Conservation (phyloP, 805 yeast species). For the Saccharomycopsis sp. region DNA sequence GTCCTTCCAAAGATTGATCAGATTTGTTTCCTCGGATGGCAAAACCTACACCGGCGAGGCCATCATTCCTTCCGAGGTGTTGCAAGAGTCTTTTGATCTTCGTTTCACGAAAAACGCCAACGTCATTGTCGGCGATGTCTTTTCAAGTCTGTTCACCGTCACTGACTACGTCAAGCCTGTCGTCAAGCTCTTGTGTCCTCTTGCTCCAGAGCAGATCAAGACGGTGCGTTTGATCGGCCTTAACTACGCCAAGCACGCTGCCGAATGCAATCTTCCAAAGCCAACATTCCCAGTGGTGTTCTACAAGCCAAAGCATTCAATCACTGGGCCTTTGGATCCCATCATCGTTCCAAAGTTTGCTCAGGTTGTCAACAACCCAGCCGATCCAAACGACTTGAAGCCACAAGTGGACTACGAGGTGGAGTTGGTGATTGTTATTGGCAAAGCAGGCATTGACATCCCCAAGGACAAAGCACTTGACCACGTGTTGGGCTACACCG, state of each 20-base stretch:
- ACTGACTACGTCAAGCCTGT: constrained; percentile 32
- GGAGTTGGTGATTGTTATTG: constrained; percentile 46
- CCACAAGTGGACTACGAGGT: constrained; percentile 44
- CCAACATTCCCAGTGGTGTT: constrained; percentile 44
- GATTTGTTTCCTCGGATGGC: constrained; percentile 40
- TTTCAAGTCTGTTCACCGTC: constrained; percentile 29
- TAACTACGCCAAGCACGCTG: constrained; percentile 38
- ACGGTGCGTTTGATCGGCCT: constrained; percentile 43
- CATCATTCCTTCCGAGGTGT: constrained; percentile 26
- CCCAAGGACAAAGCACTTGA: constrained; percentile 34
- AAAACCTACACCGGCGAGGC: constrained; percentile 41
- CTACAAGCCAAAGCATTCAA: constrained; percentile 40
- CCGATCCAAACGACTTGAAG: constrained; percentile 4
- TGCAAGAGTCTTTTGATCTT: constrained; percentile 26
- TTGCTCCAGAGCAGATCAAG: constrained; percentile 29
- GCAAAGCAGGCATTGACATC: constrained; percentile 39
- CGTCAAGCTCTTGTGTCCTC: constrained; percentile 33
- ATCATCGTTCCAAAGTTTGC: constrained; percentile 36
- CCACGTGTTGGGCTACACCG: constrained; percentile 42
- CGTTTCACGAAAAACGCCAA: constrained; percentile 33
- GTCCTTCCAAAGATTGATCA: constrained; percentile 27
- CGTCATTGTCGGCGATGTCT: constrained; percentile 39
- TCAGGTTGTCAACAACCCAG: constrained; percentile 23
- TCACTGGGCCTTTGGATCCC: constrained; percentile 35
- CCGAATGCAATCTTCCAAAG: constrained; percentile 32